Evolutionary conservation across 1,139 yeast genomes (phyloP).

Genomic region (Yamadazyma conglobata): DNA sequence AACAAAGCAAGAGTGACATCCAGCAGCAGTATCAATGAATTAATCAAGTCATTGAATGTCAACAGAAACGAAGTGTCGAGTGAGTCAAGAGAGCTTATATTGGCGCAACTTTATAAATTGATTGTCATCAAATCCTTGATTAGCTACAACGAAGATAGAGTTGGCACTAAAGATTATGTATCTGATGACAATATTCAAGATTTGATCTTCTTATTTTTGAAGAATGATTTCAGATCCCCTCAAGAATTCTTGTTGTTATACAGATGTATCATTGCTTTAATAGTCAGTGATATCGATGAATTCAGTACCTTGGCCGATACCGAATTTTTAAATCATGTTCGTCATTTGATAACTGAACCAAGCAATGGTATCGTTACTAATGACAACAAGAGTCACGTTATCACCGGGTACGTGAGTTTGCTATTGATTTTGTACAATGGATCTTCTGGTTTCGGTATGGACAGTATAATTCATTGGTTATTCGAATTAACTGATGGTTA

Average conservation of each 20-base stretch:
- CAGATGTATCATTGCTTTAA: slow-evolving; percentile 42
- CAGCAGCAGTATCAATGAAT: slow-evolving; percentile 39
- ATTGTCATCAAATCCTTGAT: slow-evolving; percentile 42
- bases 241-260: slow-evolving; percentile 42
- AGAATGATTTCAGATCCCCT: slow-evolving; percentile 36
- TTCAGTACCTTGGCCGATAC: slow-evolving; percentile 44
- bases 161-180: slow-evolving; percentile 31
- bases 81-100: slow-evolving; percentile 46
- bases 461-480: slow-evolving; percentile 41
- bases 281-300: slow-evolving; percentile 50
- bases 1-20: slow-evolving; percentile 37
- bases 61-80: slow-evolving; percentile 47
- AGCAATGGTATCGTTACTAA: slow-evolving; percentile 31
- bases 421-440: slow-evolving; percentile 46
- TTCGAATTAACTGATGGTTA: slow-evolving; percentile 47
- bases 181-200: slow-evolving; percentile 36
- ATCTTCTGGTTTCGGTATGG: slow-evolving; percentile 49
- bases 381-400: slow-evolving; percentile 38
- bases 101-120: slow-evolving; percentile 50
- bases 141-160: slow-evolving; percentile 35
- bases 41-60: slow-evolving; percentile 34
- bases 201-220: slow-evolving; percentile 30
- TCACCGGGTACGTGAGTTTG: slow-evolving; percentile 44
- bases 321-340: slow-evolving; percentile 34
- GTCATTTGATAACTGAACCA: slow-evolving; percentile 32